Evolutionary conservation across 805 yeast genomes (phyloP), one percentile per base, ranked within the genome.

Genomic region (Metschnikowia noctiluminum): DNA sequence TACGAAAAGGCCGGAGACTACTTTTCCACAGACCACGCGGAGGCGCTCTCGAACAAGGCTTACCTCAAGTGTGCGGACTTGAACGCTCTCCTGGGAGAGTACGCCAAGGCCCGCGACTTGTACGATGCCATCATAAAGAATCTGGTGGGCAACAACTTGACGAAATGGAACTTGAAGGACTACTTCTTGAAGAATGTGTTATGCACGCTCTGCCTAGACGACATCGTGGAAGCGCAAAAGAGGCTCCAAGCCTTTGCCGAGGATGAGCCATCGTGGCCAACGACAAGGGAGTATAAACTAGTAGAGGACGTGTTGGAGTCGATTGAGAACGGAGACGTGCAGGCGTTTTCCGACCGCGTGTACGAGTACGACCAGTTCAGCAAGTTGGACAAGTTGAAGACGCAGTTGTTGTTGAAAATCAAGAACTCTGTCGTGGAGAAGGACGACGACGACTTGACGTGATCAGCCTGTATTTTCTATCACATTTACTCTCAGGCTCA

Each of bases 141-240:
- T 56, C 81, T 89, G 59, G 63, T 87, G 46, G 85, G 84, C 53
- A 89, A 85, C 66, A 81, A 79, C 55, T 73, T 90, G 52, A 80
- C 92, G 37, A 86, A 83, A 69, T 94, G 97, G 97, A 84, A 89
- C 44, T 75, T 94, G 62, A 94, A 94, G 67, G 99, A 94, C 49
- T 89, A 92, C 66, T 90, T 87, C 60, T 74, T 89, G 62, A 90
- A 90, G 72, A 83, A 87, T 45, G 83, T 88, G 28, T 74, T 94
- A 48, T 89, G 97, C 64, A 80, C 85, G 45, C 73, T 94, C 55
- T 95, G 97, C 32, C 81, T 82, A 49, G 89, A 82, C 55, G 99
- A 94, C 66, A 74, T 80, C 35, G 91, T 95, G 34, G 96, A 95
- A 43, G 96, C 96, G 0, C 78, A 80, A 46, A 85, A 87, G 60